Base-by-base conservation (phyloP, 257 asterid genomes). In the Solanum arcanum region DNA sequence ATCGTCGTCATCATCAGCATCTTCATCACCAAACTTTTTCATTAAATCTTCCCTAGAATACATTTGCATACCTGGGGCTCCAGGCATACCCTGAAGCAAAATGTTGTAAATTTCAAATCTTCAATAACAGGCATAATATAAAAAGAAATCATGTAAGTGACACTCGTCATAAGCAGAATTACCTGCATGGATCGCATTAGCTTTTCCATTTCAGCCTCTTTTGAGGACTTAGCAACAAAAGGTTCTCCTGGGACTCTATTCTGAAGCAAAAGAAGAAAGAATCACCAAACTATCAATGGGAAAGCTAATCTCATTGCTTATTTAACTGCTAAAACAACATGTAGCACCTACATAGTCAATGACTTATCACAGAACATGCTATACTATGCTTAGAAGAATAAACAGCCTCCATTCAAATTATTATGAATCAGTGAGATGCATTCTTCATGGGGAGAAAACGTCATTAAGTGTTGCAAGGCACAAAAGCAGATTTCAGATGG, bases 51-150 rank as follows among this genome's bases (percentile, higher is more conserved):
- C 99, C 88, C 96, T 91, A 1, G 99, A 95, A 93, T 94, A 96
- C 99, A 96, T 96, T 92, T 96, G 93, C 99, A 96, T 96, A 81
- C 94, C 91, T 3, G 99, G 98, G 60, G 98, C 98, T 92, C 99
- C 98, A 23, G 99, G 99, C 93, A 95, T 93, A 84, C 95, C 98
- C 99, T 96, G 91, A 68, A 88, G 86, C 62, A 60, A 80, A 39
- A 64, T 46, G 47, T 41, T 33, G 66, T 85, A 44, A 37, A n/a
- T 44, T 37, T 47, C 56, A 59, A 52, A 70, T 78, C 47, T 49
- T 49, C 39, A 72, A 27, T 49, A 33, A 18, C 18, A 62, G 72
- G 56, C 64, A 73, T 59, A 56, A 29, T 20, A 31, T 70, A 74
- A 62, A 12, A 49, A 33, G 75, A 70, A 49, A 35, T 39, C 31